phyloP scores from a whole-genome alignment of 2,329 filamentous ascomycete species.

The Colletotrichum euphorbiae region DNA sequence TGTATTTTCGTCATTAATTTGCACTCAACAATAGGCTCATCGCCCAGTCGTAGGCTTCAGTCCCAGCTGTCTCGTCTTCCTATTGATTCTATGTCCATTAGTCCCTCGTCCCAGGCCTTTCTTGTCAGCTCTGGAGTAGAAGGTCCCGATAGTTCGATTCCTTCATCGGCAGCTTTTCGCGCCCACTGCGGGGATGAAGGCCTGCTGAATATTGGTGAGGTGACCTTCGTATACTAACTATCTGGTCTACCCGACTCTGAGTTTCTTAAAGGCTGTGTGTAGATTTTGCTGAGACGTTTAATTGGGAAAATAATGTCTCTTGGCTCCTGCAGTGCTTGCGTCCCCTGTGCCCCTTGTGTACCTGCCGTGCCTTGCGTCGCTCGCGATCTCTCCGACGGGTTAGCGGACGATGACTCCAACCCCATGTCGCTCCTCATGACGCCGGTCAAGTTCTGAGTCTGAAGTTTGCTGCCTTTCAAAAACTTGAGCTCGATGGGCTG shows the following conservation, averaged over 20 bases:
- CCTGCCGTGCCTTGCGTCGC: too few species aligned
- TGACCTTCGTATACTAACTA: slow-evolving; percentile 6
- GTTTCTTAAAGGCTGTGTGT: background rate
- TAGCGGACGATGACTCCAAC: background rate
- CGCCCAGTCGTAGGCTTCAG: background rate
- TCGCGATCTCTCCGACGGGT: background rate
- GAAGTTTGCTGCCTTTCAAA: slow-evolving; percentile 29
- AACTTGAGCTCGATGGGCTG: slow-evolving; percentile 23
- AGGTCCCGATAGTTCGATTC: background rate
- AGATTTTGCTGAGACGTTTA: background rate
- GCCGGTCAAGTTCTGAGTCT: slow-evolving; percentile 5
- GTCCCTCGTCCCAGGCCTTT: background rate
- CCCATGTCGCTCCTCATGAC: slow-evolving; percentile 1
- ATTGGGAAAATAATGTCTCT: slow-evolving; percentile 11
- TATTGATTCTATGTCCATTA: background rate
- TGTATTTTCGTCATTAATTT: too few species aligned
- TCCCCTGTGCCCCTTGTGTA: background rate
- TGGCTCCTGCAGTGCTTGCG: background rate
- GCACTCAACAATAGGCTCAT: too few species aligned
- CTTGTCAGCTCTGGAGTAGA: background rate
- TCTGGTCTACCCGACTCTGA: background rate
- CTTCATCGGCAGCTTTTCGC: slow-evolving; percentile 2
- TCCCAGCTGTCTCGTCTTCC: background rate
- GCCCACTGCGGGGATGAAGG: slow-evolving; percentile 13
- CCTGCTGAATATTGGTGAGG: slow-evolving; percentile 12